Percentiles rank a stretch among this genome's conserved stretches.
Evolutionary conservation across 306 rosid species (phyloP).

Genomic region (Begonia peltatifolia): DNA sequence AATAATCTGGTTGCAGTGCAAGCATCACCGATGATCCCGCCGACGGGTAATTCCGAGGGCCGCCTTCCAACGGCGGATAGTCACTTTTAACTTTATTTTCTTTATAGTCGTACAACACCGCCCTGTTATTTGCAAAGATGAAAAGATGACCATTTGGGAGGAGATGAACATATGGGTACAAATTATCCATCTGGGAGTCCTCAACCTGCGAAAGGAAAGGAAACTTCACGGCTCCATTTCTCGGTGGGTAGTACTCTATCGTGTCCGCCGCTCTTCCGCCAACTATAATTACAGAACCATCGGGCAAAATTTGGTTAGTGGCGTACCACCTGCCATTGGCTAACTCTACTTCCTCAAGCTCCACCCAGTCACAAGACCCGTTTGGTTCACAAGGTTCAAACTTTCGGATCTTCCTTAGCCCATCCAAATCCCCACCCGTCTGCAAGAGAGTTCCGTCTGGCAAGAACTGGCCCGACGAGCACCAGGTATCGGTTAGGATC

Average conservation of each 20-base stretch:
- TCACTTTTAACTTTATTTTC: slow-evolving; percentile 14
- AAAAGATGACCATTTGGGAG: slow-evolving; percentile 70
- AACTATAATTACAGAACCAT: slow-evolving; percentile 52
- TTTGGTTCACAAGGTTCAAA: slow-evolving; percentile 40
- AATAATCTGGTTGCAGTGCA: slow-evolving; percentile 31
- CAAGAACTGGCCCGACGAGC: slow-evolving; percentile 85
- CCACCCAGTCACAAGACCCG: slow-evolving; percentile 54
- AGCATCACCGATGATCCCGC: slow-evolving; percentile 83
- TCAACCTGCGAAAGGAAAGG: slow-evolving; percentile 47
- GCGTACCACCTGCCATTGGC: slow-evolving; percentile 61
- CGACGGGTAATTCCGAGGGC: slow-evolving; percentile 83
- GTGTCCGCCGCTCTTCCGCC: slow-evolving; percentile 67
- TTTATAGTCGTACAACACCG: slow-evolving; percentile 37
- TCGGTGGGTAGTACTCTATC: slow-evolving; percentile 57
- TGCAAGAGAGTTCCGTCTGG: slow-evolving; percentile 66
- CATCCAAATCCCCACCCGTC: slow-evolving; percentile 77
- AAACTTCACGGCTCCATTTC: slow-evolving; percentile 41
- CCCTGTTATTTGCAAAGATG: slow-evolving; percentile 63
- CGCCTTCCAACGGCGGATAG: slow-evolving; percentile 61
- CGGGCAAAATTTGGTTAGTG: slow-evolving; percentile 62
- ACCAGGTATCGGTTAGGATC: slow-evolving; percentile 86
- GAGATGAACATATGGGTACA: slow-evolving; percentile 77
- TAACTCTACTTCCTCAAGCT: slow-evolving; percentile 42
- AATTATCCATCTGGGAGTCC: slow-evolving; percentile 71
- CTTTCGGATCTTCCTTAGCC: slow-evolving; percentile 46